phyloP scores from a whole-genome alignment of 176 grass and related monocot genomes.

The Paspalum notatum region DNA sequence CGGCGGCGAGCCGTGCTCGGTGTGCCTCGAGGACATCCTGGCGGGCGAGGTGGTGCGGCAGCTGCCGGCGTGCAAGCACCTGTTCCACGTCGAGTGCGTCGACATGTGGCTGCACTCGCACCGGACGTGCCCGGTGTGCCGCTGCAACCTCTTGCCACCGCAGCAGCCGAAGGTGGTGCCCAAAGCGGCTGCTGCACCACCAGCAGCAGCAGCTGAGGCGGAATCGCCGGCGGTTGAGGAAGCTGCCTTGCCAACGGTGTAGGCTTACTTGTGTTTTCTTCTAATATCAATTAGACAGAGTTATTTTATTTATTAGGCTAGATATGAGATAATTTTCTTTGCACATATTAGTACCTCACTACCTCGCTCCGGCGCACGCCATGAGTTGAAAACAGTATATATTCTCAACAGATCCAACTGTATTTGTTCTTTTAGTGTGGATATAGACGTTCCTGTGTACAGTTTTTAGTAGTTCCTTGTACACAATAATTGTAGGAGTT shows the following conservation, averaged over 20 bases:
- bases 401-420: too few relatives aligned
- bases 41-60: slow-evolving; percentile 43
- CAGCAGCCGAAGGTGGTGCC: neutral
- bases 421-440: too few relatives aligned
- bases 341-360: too few relatives aligned
- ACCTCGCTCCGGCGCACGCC: too few relatives aligned
- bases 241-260: slow-evolving; percentile 10
- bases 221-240: neutral
- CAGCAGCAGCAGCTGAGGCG: neutral
- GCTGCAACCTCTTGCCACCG: slow-evolving; percentile 30
- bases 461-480: too few relatives aligned
- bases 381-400: too few relatives aligned
- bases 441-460: too few relatives aligned
- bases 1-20: slow-evolving; percentile 22
- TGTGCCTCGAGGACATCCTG: slow-evolving; percentile 43
- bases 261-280: neutral
- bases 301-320: too few relatives aligned
- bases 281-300: too few relatives aligned
- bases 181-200: neutral
- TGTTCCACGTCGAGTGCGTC: slow-evolving; percentile 50
- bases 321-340: too few relatives aligned
- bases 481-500: too few relatives aligned
- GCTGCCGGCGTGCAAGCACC: slow-evolving; percentile 42
- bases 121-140: slow-evolving; percentile 41
- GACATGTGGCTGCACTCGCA: slow-evolving; percentile 56